Evolutionary conservation across 345 rosid genomes (phyloP).

Genomic region (Theobroma cacao): DNA sequence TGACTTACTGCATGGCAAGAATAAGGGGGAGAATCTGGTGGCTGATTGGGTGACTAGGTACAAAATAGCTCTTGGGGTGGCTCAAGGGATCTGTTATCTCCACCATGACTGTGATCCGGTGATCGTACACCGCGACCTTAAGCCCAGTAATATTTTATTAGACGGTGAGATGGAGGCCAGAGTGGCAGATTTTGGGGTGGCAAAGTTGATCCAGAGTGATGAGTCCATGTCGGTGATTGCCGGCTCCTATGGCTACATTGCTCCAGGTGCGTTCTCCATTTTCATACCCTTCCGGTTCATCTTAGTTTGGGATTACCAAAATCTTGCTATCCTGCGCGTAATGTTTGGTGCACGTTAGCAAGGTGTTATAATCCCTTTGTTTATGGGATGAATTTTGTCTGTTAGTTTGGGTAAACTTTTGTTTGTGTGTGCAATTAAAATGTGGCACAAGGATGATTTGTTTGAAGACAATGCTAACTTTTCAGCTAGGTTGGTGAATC

Average conservation of each 20-base stretch:
- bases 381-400: neutral
- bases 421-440: neutral
- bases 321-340: conserved; percentile 5
- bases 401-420: neutral
- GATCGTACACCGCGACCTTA: conserved; percentile 93
- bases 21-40: conserved; percentile 56
- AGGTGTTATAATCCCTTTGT: neutral
- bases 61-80: conserved; percentile 91
- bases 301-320: too few species aligned
- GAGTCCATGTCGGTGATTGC: conserved; percentile 99
- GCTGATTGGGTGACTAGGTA: conserved; percentile 86
- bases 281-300: neutral
- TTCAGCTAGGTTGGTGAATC: conserved; percentile 5
- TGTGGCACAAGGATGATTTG: neutral
- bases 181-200: conserved; percentile 98
- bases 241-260: conserved; percentile 98
- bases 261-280: conserved; percentile 61
- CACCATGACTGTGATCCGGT: conserved; percentile 99
- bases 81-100: conserved; percentile 96
- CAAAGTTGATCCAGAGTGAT: conserved; percentile 76
- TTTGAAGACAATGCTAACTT: neutral
- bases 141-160: conserved; percentile 83
- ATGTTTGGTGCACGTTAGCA: neutral
- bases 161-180: conserved; percentile 96
- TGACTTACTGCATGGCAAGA: conserved; percentile 75